Evolutionary conservation across 306 rosid genomes (phyloP).

Genomic region (Echinosophora koreensis): DNA sequence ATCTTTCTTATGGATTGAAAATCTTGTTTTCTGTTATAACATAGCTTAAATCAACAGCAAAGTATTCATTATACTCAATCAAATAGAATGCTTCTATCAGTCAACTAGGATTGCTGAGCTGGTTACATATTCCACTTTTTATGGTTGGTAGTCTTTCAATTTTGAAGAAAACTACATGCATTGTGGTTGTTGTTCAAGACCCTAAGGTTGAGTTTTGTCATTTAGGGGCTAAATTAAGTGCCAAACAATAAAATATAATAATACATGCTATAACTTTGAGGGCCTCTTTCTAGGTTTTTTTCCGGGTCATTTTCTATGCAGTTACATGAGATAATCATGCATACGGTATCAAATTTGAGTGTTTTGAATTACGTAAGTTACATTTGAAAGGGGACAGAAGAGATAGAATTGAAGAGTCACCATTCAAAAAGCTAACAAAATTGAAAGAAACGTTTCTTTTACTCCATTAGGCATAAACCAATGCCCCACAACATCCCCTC

Average conservation of each 20-base stretch:
- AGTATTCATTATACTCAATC: slow-evolving; percentile 30
- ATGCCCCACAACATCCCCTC: background rate
- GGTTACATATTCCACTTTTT: slow-evolving; percentile 14
- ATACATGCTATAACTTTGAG: background rate
- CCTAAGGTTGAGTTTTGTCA: slow-evolving; percentile 41
- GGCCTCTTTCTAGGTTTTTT: slow-evolving; percentile 20
- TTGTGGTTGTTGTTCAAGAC: slow-evolving; percentile 23
- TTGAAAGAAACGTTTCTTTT: background rate
- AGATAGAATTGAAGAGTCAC: background rate
- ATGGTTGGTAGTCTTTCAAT: slow-evolving; percentile 19
- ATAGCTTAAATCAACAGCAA: slow-evolving; percentile 21
- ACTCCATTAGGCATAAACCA: background rate
- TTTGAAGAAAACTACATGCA: slow-evolving; percentile 25
- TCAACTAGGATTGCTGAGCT: slow-evolving; percentile 10
- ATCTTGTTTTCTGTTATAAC: background rate
- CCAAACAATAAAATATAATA: background rate
- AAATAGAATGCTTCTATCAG: background rate
- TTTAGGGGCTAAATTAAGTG: background rate
- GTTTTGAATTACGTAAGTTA: slow-evolving; percentile 7
- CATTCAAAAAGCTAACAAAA: background rate
- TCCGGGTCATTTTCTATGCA: background rate
- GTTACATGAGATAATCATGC: slow-evolving; percentile 9
- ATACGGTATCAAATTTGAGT: background rate
- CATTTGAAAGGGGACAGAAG: background rate
- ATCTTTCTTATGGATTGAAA: slow-evolving; percentile 31